These are phyloP conservation scores for Mycotypha africana DNA, from an alignment of 371 early-diverging fungal genomes.

Conservation along the genomic window DNA sequence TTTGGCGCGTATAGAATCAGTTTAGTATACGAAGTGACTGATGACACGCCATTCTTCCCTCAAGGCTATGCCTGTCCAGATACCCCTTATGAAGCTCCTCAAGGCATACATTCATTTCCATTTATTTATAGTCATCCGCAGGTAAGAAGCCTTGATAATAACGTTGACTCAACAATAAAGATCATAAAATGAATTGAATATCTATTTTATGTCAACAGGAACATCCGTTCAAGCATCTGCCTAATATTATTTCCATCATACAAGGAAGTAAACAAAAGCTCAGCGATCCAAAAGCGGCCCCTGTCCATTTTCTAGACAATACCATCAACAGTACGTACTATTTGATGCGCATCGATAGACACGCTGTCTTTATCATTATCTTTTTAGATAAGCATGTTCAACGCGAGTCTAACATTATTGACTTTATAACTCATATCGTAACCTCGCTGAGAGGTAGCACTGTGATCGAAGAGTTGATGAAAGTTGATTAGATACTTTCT, in stretches of 20 bases:
- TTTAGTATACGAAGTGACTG: conserved; percentile 52
- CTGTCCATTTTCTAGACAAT: conserved; percentile 50
- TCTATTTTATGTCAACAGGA: conserved; percentile 22
- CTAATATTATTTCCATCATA: conserved; percentile 60
- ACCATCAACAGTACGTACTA: conserved; percentile 57
- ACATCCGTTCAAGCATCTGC: conserved; percentile 54
- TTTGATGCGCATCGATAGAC: conserved; percentile 49
- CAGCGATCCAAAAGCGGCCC: conserved; percentile 33
- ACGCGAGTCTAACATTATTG: conserved; percentile 45
- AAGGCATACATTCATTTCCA: conserved; percentile 62
- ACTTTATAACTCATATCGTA: conserved; percentile 44
- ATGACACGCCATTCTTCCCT: conserved; percentile 43
- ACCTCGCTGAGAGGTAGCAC: conserved; percentile 30
- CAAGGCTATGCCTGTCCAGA: conserved; percentile 49
- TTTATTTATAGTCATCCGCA: conserved; percentile 62
- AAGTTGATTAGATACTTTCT: conserved; percentile 24
- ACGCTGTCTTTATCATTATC: conserved; percentile 53
- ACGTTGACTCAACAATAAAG: too few relatives aligned
- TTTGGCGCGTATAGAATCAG: conserved; percentile 50
- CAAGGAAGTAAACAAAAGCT: conserved; percentile 42
- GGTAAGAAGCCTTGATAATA: conserved; percentile 23
- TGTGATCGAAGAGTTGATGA: conserved; percentile 33
- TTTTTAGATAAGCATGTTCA: conserved; percentile 52
- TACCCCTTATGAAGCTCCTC: conserved; percentile 55
- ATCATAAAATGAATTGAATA: background rate